Evolutionary conservation across 768 basidiomycete genomes (phyloP).

Genomic region (Cubamyces sp.): DNA sequence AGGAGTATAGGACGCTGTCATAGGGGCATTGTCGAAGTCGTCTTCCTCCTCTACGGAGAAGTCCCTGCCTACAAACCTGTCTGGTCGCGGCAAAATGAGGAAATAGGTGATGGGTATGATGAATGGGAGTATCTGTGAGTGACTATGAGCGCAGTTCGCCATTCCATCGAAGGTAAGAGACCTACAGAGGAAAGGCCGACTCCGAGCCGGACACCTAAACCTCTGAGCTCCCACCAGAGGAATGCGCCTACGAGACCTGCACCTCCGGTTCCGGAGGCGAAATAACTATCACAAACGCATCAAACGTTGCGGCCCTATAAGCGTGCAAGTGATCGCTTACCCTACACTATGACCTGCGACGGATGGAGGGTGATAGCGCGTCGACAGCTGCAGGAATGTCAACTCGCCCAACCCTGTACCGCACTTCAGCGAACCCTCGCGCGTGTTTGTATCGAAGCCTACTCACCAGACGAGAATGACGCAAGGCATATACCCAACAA

Average conservation of each 20-base stretch:
- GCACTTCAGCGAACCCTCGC: not conserved
- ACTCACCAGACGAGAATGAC: constrained; percentile 81
- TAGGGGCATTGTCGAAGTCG: constrained; percentile 20
- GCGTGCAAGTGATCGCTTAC: constrained; percentile 40
- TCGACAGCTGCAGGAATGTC: constrained; percentile 93
- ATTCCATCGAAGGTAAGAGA: constrained; percentile 1
- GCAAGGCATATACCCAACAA: constrained; percentile 82
- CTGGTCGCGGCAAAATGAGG: constrained; percentile 70
- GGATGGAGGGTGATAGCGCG: constrained; percentile 71
- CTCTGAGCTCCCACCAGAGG: constrained; percentile 92
- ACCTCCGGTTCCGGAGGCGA: constrained; percentile 92
- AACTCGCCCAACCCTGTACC: constrained; percentile 84
- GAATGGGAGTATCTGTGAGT: constrained; percentile 73
- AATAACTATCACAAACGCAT: constrained; percentile 59
- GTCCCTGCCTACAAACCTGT: constrained; percentile 50
- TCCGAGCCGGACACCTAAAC: constrained; percentile 80
- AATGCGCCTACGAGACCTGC: constrained; percentile 93
- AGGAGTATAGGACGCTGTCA: constrained; percentile 11
- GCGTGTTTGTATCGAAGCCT: not conserved
- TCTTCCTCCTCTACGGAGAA: constrained; percentile 45
- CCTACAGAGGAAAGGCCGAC: constrained; percentile 83
- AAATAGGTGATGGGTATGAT: constrained; percentile 78
- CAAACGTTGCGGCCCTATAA: no score
- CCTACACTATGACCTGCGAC: constrained; percentile 82
- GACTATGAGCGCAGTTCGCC: not conserved